Evolutionary conservation across 2,329 filamentous ascomycete genomes (phyloP), one percentile per base, ranked within the genome.

Genomic region (Rutstroemia sp.): DNA sequence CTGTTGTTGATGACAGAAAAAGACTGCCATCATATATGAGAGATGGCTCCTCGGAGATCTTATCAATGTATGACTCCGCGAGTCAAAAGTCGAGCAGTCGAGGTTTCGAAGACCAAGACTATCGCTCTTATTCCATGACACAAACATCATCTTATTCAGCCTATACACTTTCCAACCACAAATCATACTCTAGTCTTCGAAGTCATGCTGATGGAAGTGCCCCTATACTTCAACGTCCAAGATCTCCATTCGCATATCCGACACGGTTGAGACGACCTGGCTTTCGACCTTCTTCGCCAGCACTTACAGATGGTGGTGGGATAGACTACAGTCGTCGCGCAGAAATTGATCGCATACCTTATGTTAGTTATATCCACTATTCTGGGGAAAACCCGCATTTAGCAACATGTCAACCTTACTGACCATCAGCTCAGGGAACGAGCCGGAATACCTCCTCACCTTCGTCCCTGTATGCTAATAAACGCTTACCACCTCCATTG

Each of bases 241-340:
- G 79, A 30, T 83, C 81, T 21, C 80, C 81, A 1, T 83, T 79
- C 58, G 78, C 78, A 21, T 83, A 83, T 57, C 80, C 80, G 25
- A 77, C 79, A 47, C 76, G 80, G 17, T 68, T 83, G 36, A 81
- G 76, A 64, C 75, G 80, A 19, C 79, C 78, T 17, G 78, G 78
- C 2, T 68, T 69, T 52, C 66, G 66, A 3, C 67, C 67, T 42
- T 68, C 64, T 16, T 70, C 67, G 12, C 68, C 68, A 48, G 67
- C 66, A 34, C 58, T 69, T 38, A 68, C 65, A 10, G 66, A 68
- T 61, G 66, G 65, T n/a, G 67, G 66, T n/a, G 57, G 48, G 2
- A 53, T 67, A 54, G 66, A 69, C 50, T 68, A 69, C 54, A 67
- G 61, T 57, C 64, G 67, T 12, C 65, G 66, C 50, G 65, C 64